phyloP scores from a whole-genome alignment of 2,329 filamentous ascomycete genomes.

The Arachnopeziza araneosa region DNA sequence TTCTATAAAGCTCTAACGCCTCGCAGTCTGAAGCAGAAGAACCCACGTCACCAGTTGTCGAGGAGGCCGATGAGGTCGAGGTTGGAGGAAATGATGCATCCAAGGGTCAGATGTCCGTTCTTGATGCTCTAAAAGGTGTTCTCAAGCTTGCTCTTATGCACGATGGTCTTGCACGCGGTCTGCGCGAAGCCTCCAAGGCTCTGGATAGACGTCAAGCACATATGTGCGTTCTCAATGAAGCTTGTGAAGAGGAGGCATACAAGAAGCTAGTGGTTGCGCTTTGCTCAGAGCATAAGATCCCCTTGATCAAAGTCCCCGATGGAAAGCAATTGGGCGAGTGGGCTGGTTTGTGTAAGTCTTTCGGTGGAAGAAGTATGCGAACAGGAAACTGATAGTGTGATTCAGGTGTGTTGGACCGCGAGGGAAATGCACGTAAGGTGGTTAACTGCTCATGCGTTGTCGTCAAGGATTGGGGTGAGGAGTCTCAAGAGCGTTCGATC shows the following conservation, averaged over 20 bases:
- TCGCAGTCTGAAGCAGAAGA: conserved; percentile 99
- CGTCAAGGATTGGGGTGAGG: conserved; percentile 99
- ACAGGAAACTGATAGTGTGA: not conserved
- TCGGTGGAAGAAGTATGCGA: not conserved
- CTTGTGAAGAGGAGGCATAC: conserved; percentile 99
- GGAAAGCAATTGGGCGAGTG: conserved; percentile 99
- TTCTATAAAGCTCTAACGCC: not conserved
- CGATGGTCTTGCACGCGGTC: conserved; percentile 97
- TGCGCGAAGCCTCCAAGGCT: conserved; percentile 97
- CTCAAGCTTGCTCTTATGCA: conserved; percentile 98
- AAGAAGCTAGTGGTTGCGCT: conserved; percentile 99
- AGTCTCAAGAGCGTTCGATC: conserved; percentile 97
- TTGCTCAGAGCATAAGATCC: conserved; percentile 99
- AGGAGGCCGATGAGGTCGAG: conserved; percentile 84
- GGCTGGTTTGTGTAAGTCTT: conserved; percentile 93
- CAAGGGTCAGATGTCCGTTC: conserved; percentile 93
- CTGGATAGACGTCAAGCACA: conserved; percentile 98
- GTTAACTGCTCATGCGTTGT: conserved; percentile 99
- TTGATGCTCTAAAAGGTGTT: conserved; percentile 98
- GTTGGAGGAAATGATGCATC: conserved; percentile 82
- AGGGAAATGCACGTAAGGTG: conserved; percentile 99
- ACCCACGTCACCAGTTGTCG: conserved; percentile 80
- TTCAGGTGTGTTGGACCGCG: conserved; percentile 92
- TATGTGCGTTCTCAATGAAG: conserved; percentile 99
- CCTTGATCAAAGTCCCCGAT: conserved; percentile 98